Conservation (phyloP, 441 rosid genomes). For the Mallotus repandus region DNA sequence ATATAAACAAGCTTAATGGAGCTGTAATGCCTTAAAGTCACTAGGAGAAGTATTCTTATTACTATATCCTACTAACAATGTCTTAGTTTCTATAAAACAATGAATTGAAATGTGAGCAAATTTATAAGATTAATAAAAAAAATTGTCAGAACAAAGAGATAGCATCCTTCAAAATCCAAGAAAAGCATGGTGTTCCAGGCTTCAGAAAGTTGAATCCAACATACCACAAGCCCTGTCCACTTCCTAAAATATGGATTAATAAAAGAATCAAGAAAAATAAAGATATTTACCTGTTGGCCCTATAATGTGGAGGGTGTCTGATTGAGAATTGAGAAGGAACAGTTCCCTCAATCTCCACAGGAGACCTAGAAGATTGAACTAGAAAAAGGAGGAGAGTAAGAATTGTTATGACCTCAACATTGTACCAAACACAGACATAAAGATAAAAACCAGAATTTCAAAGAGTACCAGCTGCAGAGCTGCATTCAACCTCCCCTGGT, state of each 20-base stretch:
- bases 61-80: neutral
- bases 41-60: neutral
- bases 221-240: neutral
- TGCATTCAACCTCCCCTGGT: slow-evolving; percentile 57
- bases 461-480: slow-evolving; percentile 56
- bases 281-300: slow-evolving; percentile 57
- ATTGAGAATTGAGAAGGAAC: slow-evolving; percentile 44
- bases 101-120: neutral
- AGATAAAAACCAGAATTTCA: slow-evolving; percentile 1
- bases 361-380: slow-evolving; percentile 56
- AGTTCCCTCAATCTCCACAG: slow-evolving; percentile 50
- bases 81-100: neutral
- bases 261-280: slow-evolving; percentile 7
- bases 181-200: neutral
- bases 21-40: neutral
- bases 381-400: slow-evolving; percentile 23
- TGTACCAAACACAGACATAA: slow-evolving; percentile 1
- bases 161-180: neutral
- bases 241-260: neutral
- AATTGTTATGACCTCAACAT: neutral
- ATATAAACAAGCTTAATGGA: neutral
- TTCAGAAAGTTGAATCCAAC: neutral
- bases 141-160: neutral
- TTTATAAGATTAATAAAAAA: neutral
- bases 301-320: slow-evolving; percentile 48